Evolutionary conservation across 2,329 filamentous ascomycete species (phyloP).

Genomic region (Cercospora sp.): DNA sequence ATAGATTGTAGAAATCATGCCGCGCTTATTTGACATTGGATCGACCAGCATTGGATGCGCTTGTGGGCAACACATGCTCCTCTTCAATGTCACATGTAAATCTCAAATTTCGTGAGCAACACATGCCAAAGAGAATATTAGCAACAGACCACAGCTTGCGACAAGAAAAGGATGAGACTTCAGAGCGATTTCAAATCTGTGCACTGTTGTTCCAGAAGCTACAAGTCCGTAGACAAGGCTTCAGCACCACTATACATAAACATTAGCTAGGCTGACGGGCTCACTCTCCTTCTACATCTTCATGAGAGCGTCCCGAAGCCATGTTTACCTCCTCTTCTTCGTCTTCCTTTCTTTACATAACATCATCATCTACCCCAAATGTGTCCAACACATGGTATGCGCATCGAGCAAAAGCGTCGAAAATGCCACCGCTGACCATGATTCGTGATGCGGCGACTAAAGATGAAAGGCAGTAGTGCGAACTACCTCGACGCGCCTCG

Average conservation of each 20-base stretch:
- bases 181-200: not conserved
- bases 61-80: not conserved
- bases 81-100: not conserved
- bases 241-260: constrained; percentile 7
- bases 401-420: not conserved
- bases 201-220: not conserved
- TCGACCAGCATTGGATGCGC: not conserved
- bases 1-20: not conserved
- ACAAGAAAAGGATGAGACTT: not conserved
- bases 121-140: not conserved
- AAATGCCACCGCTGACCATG: constrained; percentile 10
- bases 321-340: not conserved
- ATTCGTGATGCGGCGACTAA: constrained; percentile 14
- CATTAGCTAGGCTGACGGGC: constrained; percentile 2
- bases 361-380: constrained; percentile 11
- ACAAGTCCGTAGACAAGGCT: not conserved
- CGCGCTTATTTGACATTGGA: not conserved
- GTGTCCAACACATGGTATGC: constrained; percentile 4
- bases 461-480: not conserved
- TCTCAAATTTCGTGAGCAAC: not conserved
- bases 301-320: not conserved
- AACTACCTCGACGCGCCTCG: not conserved
- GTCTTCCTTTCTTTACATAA: not conserved
- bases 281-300: not conserved
- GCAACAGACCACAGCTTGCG: not conserved